Conservation (phyloP, 768 basidiomycete species). For the Suillus ampliporus region DNA sequence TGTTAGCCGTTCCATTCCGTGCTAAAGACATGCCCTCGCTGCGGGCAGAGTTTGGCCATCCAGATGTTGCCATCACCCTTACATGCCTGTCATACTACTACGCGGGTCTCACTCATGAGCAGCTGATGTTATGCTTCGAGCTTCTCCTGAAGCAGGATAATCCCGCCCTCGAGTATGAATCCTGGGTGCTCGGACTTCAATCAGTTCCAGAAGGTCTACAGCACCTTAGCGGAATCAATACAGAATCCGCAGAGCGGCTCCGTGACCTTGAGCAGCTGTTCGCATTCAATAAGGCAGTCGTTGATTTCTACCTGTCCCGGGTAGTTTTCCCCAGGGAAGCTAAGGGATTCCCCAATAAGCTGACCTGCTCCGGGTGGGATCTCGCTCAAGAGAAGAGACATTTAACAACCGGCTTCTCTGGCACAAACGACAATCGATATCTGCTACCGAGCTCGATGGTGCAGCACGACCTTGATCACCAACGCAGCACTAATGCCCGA, state of each 20-base stretch:
- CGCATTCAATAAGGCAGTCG: conserved; percentile 22
- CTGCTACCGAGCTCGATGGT: conserved; percentile 15
- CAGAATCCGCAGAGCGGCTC: conserved; percentile 1
- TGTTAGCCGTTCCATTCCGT: conserved; percentile 1
- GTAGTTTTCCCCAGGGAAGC: conserved; percentile 35
- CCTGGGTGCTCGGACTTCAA: neutral
- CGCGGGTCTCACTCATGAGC: neutral
- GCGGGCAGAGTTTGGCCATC: conserved; percentile 4
- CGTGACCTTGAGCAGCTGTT: conserved; percentile 22
- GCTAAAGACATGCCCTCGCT: conserved; percentile 1
- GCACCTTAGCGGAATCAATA: neutral
- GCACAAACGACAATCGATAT: conserved; percentile 35
- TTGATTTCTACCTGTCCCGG: conserved; percentile 34
- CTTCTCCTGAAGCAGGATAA: conserved; percentile 3
- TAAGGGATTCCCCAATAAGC: conserved; percentile 30
- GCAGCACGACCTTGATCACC: neutral
- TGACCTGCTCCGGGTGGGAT: conserved; percentile 36
- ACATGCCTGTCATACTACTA: conserved; percentile 2
- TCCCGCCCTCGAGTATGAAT: neutral
- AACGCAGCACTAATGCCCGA: neutral
- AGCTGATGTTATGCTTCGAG: neutral
- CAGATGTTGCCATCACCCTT: neutral
- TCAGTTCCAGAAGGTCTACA: neutral
- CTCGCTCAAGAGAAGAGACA: conserved; percentile 23
- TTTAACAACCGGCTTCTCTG: conserved; percentile 26